Conservation (phyloP, 306 rosid genomes). For the Prunus armeniaca region DNA sequence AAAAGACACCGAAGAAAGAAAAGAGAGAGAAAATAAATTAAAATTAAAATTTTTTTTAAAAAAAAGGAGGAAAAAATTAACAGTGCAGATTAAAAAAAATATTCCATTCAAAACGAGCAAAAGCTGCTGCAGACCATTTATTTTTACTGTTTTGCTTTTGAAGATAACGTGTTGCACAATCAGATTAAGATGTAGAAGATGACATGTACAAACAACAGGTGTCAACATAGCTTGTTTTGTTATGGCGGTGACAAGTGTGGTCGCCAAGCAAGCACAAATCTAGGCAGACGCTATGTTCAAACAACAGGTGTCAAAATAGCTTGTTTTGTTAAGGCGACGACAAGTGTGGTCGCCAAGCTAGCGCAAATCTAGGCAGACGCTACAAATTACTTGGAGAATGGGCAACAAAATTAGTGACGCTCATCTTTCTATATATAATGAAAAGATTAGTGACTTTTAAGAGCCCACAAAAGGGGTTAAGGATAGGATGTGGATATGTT, state of each 20-base stretch:
- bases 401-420: background rate
- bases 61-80: background rate
- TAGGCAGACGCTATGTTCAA: background rate
- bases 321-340: background rate
- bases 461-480: background rate
- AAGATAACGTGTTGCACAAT: background rate
- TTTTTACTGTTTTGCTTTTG: background rate
- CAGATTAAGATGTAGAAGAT: background rate
- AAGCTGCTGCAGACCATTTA: background rate
- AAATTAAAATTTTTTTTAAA: too few species aligned
- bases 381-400: conserved; percentile 7
- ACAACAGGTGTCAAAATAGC: background rate
- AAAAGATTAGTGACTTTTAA: background rate
- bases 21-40: background rate
- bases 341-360: conserved; percentile 24
- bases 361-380: background rate
- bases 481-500: background rate
- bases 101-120: background rate
- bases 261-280: conserved; percentile 16
- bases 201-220: background rate
- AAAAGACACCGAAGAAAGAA: background rate
- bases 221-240: background rate
- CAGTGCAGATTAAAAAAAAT: background rate
- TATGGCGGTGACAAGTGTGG: conserved; percentile 17
- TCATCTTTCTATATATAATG: background rate